Evolutionary conservation across 306 rosid genomes (phyloP), one percentile per base, ranked within the genome.

Genomic region (Lathyrus aphaca): DNA sequence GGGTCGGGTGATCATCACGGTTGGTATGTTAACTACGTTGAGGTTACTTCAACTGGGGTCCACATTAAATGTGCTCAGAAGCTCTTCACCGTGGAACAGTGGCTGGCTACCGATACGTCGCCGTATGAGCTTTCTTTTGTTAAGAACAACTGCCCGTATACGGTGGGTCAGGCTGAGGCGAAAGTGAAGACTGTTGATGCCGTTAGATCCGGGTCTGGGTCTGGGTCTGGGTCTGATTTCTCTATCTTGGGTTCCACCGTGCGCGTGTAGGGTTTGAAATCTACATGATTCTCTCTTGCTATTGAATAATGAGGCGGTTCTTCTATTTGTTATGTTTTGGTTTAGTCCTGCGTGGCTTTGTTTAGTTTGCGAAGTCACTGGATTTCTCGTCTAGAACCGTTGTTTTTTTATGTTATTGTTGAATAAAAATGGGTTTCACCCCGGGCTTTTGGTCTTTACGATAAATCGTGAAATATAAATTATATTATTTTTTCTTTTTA

Each of bases 11-110:
- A 70, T 2, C 80, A 86, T 72, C 97, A 89, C 38, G 97, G 97
- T 0, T 92, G 97, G 97, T 92, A 89, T 83, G 59, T 72, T 25
- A 92, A 92, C 62, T 92, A 92, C 61, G 79, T 92, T 7, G 97
- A 92, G 89, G 86, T 92, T 0, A 86, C 90, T 4, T 4, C 90
- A 13, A 83, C 95, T 0, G 95, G 95, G 8, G 85, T 69, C 21
- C 98, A 92, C 70, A 8, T 5, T 0, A 3, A 73, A 3, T 92
- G 98, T 62, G 15, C 71, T 0, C 95, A 89, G 63, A 18, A 61
- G 23, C 72, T 8, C 48, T 89, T 89, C 69, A 79, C 82, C 5
- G 54, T 89, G 32, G 98, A 92, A 86, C 92, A 92, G 77, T 89
- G 98, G 98, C 79, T 92, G 0, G 92, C 96, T 7, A 78, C 63